These are phyloP conservation scores for Funneliformis geosporum DNA, from an alignment of 192 early-diverging fungal genomes.

Conservation along the genomic window DNA sequence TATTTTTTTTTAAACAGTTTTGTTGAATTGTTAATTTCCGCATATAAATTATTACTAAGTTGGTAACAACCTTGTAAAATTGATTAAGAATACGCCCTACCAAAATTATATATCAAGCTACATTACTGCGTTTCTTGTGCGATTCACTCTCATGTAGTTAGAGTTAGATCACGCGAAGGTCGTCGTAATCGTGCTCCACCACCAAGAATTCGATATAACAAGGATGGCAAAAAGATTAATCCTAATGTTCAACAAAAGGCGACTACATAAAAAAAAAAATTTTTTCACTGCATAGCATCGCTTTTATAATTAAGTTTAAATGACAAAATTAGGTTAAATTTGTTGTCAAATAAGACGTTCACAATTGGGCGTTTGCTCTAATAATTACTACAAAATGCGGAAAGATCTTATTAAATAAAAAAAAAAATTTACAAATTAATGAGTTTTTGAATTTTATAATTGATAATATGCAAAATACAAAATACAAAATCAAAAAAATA, in stretches of 20 bases:
- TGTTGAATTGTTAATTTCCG: conserved; percentile 78
- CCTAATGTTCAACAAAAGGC: conserved; percentile 33
- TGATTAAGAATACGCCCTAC: conserved; percentile 81
- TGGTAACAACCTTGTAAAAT: not conserved
- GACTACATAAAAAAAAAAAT: conserved; percentile 5
- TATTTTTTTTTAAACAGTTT: conserved; percentile 81
- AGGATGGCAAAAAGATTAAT: conserved; percentile 66
- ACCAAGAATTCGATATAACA: conserved; percentile 85
- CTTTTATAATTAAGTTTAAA: not conserved
- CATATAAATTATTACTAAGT: not conserved
- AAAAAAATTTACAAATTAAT: too few relatives aligned
- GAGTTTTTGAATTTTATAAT: too few relatives aligned
- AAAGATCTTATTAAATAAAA: too few relatives aligned
- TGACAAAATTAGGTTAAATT: too few relatives aligned
- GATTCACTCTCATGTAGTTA: conserved; percentile 92
- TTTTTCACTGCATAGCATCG: too few relatives aligned
- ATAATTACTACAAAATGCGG: too few relatives aligned
- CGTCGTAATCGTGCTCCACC: conserved; percentile 94
- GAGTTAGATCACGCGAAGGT: conserved; percentile 85
- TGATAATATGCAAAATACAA: too few relatives aligned
- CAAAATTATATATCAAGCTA: conserved; percentile 99
- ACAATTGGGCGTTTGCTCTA: too few relatives aligned
- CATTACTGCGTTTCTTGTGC: conserved; percentile 95
- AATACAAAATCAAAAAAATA: too few relatives aligned
- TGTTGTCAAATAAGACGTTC: too few relatives aligned